Percentiles rank a stretch among this genome's conserved stretches.
phyloP scores from a whole-genome alignment of 2,329 filamentous ascomycete species.

The Shiraia sp. region DNA sequence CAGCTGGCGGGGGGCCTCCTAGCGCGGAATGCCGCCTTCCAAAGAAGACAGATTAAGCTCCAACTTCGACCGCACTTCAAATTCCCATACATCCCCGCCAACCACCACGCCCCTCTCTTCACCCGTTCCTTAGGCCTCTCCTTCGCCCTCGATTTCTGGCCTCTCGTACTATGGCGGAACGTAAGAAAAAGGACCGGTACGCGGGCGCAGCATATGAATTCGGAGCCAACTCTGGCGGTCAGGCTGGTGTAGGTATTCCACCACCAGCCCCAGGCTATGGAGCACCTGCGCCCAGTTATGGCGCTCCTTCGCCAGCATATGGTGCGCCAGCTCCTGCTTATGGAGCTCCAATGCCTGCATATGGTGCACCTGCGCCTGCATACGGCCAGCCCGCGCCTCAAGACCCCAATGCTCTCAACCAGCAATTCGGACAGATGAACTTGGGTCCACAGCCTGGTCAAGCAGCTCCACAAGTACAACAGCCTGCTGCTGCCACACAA shows the following conservation, averaged over 20 bases:
- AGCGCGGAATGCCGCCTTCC: constrained; percentile 35
- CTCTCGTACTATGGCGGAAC: constrained; percentile 36
- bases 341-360: constrained; percentile 37
- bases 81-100: constrained; percentile 21
- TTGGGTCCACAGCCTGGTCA: constrained; percentile 57
- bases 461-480: constrained; percentile 33
- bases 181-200: constrained; percentile 92
- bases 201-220: constrained; percentile 95
- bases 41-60: constrained; percentile 44
- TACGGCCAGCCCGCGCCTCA: constrained; percentile 53
- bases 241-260: constrained; percentile 52
- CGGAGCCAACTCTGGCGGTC: constrained; percentile 75
- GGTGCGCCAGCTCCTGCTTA: constrained; percentile 45
- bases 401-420: constrained; percentile 68
- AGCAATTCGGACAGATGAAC: constrained; percentile 81
- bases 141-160: constrained; percentile 12
- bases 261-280: constrained; percentile 22
- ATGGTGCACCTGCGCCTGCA: constrained; percentile 30
- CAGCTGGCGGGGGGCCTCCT: constrained; percentile 25
- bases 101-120: constrained; percentile 11
- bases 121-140: constrained; percentile 11
- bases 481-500: constrained; percentile 36
- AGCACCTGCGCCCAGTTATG: constrained; percentile 45
- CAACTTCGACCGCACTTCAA: constrained; percentile 28
- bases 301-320: constrained; percentile 39